Conservation (phyloP, 2,329 filamentous ascomycete species). For the Colletotrichum ledebouriae region DNA sequence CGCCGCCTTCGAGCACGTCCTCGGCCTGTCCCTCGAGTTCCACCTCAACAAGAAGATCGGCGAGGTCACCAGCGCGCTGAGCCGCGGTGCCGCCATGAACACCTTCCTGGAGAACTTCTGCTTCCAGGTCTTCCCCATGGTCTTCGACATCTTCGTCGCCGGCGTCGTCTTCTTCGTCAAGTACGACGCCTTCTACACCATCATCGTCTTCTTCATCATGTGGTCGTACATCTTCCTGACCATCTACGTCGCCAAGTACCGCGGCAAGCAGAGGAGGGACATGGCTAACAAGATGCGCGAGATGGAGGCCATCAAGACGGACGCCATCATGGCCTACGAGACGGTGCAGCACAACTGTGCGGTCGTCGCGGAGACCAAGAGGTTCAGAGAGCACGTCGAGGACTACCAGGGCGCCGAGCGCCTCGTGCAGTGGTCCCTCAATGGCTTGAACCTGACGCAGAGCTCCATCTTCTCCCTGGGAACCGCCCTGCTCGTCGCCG, state of each 20-base stretch:
- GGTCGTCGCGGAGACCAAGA: slow-evolving; percentile 68
- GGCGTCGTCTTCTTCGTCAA: slow-evolving; percentile 59
- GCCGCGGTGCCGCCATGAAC: slow-evolving; percentile 62
- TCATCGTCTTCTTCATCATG: slow-evolving; percentile 63
- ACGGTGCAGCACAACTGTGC: slow-evolving; percentile 77
- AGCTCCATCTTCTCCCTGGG: slow-evolving; percentile 74
- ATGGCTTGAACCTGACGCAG: slow-evolving; percentile 72
- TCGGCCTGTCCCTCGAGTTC: slow-evolving; percentile 63
- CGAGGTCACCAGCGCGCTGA: slow-evolving; percentile 64
- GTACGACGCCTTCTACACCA: slow-evolving; percentile 62
- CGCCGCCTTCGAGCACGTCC: slow-evolving; percentile 62
- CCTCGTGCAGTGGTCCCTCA: slow-evolving; percentile 67
- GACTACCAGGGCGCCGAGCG: slow-evolving; percentile 71
- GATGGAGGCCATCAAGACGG: slow-evolving; percentile 58
- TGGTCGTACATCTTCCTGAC: slow-evolving; percentile 65
- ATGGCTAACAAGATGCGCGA: slow-evolving; percentile 60
- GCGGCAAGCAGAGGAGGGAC: slow-evolving; percentile 58
- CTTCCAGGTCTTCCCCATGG: slow-evolving; percentile 65
- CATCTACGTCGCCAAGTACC: slow-evolving; percentile 63
- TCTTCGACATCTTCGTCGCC: slow-evolving; percentile 64
- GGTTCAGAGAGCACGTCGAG: slow-evolving; percentile 68
- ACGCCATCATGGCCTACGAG: slow-evolving; percentile 63
- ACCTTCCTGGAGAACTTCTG: slow-evolving; percentile 63
- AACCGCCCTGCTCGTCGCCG: slow-evolving; percentile 70
- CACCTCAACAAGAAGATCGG: slow-evolving; percentile 65